Percentiles rank a stretch among this genome's conserved stretches.
These are phyloP conservation scores for Phytophthora chlamydospora DNA, from an alignment of 352 stramenopile genomes.

Conservation along the genomic window DNA sequence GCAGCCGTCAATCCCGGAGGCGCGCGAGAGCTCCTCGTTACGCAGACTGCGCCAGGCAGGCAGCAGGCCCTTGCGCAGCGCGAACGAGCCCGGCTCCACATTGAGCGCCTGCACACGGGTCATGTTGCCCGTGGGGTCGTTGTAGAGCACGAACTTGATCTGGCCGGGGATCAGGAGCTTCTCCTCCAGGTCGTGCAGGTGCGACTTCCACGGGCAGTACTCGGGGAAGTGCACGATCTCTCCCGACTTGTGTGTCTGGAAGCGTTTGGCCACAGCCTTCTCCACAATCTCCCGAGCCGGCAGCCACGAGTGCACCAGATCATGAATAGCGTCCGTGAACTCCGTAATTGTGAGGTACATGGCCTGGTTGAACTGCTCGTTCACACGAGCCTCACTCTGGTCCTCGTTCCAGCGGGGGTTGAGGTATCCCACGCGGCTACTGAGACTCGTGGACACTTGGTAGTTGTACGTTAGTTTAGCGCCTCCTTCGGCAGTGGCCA, in stretches of 20 bases:
- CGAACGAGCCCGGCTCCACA: constrained; percentile 92
- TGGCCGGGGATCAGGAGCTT: constrained; percentile 84
- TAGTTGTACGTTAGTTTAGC: constrained; percentile 68
- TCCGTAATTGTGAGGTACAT: constrained; percentile 95
- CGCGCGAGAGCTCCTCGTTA: constrained; percentile 90
- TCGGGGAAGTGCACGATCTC: constrained; percentile 94
- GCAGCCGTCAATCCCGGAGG: constrained; percentile 92
- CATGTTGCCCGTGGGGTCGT: constrained; percentile 92
- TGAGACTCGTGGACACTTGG: constrained; percentile 77
- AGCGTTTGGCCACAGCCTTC: constrained; percentile 84
- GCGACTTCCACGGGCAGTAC: constrained; percentile 96
- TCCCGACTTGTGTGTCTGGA: constrained; percentile 91
- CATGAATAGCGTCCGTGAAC: constrained; percentile 91
- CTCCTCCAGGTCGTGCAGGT: constrained; percentile 97
- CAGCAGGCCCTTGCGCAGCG: constrained; percentile 91
- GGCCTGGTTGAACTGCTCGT: constrained; percentile 95
- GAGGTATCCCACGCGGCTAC: constrained; percentile 89
- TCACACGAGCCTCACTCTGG: constrained; percentile 67
- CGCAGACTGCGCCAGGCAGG: constrained; percentile 94
- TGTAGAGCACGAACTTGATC: constrained; percentile 98
- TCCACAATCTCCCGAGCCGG: constrained; percentile 94
- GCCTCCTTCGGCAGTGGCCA: constrained; percentile 42
- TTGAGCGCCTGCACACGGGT: constrained; percentile 97
- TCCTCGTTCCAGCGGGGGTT: constrained; percentile 98
- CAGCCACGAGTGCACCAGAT: constrained; percentile 94